Evolutionary conservation across 2,329 filamentous ascomycete species (phyloP).

Genomic region (Ophiocordyceps robertsii): DNA sequence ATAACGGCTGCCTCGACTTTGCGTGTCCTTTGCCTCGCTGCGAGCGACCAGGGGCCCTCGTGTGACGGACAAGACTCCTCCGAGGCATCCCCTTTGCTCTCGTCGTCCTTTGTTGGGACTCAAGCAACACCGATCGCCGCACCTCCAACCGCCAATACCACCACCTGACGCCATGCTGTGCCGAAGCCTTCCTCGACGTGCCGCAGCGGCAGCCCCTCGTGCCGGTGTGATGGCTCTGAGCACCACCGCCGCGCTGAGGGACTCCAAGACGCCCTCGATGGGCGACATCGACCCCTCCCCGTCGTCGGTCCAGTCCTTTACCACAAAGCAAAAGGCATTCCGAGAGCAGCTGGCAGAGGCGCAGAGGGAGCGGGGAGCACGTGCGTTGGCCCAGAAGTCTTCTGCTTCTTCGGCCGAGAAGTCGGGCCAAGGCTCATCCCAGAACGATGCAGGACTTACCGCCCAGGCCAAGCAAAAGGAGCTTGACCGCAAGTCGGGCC

Average conservation of each 20-base stretch:
- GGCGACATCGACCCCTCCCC: slow-evolving; percentile 62
- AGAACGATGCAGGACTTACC: slow-evolving; percentile 23
- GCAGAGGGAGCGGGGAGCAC: slow-evolving; percentile 75
- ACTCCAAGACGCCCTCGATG: slow-evolving; percentile 54
- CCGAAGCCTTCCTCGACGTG: slow-evolving; percentile 34
- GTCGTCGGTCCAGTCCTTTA: slow-evolving; percentile 62
- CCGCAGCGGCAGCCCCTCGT: slow-evolving; percentile 28
- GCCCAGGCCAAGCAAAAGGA: slow-evolving; percentile 44
- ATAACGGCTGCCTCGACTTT: background rate
- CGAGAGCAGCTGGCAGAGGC: slow-evolving; percentile 66
- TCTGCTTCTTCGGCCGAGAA: slow-evolving; percentile 29
- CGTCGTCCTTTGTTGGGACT: background rate
- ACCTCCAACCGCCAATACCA: background rate
- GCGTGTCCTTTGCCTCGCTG: background rate
- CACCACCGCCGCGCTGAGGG: slow-evolving; percentile 30
- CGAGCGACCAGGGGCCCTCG: background rate
- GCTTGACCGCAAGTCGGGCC: slow-evolving; percentile 52
- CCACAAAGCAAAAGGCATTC: slow-evolving; percentile 72
- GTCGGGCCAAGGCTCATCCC: slow-evolving; percentile 23
- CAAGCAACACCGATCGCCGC: background rate
- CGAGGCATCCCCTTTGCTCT: background rate
- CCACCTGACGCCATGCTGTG: slow-evolving; percentile 27
- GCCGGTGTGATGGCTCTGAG: slow-evolving; percentile 42
- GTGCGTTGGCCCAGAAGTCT: slow-evolving; percentile 42
- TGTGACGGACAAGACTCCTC: background rate